These are phyloP conservation scores for Penicillium chermesinum DNA, from an alignment of 495 filamentous ascomycete genomes.

Conservation along the genomic window DNA sequence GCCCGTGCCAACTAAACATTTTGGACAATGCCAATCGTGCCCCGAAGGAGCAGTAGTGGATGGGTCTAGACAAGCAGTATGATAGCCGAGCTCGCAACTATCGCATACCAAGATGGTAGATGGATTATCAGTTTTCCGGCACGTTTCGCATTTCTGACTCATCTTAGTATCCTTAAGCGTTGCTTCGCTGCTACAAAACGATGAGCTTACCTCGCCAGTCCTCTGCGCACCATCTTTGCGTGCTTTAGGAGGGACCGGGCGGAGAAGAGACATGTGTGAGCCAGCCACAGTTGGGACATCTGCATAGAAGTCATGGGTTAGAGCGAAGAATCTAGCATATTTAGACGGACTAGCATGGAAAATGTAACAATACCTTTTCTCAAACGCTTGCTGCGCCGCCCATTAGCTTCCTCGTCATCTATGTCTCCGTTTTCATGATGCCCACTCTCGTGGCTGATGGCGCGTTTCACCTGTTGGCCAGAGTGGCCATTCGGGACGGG, in stretches of 20 bases:
- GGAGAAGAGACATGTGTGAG: constrained; percentile 92
- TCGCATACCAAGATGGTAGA: constrained; percentile 77
- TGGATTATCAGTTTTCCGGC: constrained; percentile 74
- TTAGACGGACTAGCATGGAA: neutral
- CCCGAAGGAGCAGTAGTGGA: constrained; percentile 73
- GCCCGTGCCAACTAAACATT: constrained; percentile 91
- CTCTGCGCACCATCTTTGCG: constrained; percentile 61
- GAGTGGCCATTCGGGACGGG: constrained; percentile 54
- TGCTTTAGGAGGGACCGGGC: constrained; percentile 69
- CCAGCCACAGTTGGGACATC: constrained; percentile 80
- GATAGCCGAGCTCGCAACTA: constrained; percentile 85
- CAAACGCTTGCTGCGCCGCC: constrained; percentile 83
- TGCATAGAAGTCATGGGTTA: constrained; percentile 52
- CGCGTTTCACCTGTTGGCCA: constrained; percentile 67
- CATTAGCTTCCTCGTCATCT: constrained; percentile 61
- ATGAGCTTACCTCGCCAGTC: constrained; percentile 65
- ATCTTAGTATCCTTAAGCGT: constrained; percentile 7
- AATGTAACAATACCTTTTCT: constrained; percentile 71
- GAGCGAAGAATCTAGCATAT: constrained; percentile 19
- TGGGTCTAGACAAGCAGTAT: constrained; percentile 84
- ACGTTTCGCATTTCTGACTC: constrained; percentile 75
- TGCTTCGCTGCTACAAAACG: neutral
- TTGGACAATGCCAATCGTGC: constrained; percentile 92
- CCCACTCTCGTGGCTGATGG: constrained; percentile 70
- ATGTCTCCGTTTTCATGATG: constrained; percentile 49